Evolutionary conservation across 805 yeast species (phyloP), one percentile per base, ranked within the genome.

Genomic region (Candida chauliodis): DNA sequence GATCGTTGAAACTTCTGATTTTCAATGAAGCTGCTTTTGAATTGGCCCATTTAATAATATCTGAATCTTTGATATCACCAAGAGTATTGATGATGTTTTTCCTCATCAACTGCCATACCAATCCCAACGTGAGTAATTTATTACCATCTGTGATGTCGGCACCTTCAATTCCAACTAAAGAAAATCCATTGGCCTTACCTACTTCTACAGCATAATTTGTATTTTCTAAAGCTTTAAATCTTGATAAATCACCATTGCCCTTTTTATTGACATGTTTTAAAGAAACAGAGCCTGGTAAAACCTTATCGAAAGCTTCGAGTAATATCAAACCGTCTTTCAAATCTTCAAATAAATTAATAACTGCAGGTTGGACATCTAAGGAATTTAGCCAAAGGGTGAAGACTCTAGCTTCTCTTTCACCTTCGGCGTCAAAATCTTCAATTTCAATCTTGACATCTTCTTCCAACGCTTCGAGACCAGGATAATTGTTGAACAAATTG

Each of bases 81-180:
- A 93, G 75, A 2, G 99, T 93, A 49, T 81, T 76, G 44, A 81
- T 82, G 52, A 93, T 95, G 64, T 93, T 93, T 61, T 96, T 79
- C 61, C 99, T 81, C 99, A 93, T 93, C 56, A 93, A 75, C 72
- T 93, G 99, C 99, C 99, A 93, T 26, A 91, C 97, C 39, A 93
- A 75, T 10, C 93, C 99, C 50, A 93, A 75, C 0, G 96, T 88
- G 51, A 93, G 74, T 36, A 91, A 73, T 56, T 84, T 86, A 58
- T 82, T 83, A 48, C 97, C 98, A 61, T 93, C 99, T 27, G 86
- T 82, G 49, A 93, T 91, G 65, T 93, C 99, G 2, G 96, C 87
- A 37, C 99, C 99, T 60, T 93, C 98, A 47, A 93, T 93, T 48
- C 99, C 99, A 36, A 93, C 99, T 41, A 93, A 73, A 2, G 98